phyloP scores from a whole-genome alignment of 345 rosid species.

The Pistacia vera region DNA sequence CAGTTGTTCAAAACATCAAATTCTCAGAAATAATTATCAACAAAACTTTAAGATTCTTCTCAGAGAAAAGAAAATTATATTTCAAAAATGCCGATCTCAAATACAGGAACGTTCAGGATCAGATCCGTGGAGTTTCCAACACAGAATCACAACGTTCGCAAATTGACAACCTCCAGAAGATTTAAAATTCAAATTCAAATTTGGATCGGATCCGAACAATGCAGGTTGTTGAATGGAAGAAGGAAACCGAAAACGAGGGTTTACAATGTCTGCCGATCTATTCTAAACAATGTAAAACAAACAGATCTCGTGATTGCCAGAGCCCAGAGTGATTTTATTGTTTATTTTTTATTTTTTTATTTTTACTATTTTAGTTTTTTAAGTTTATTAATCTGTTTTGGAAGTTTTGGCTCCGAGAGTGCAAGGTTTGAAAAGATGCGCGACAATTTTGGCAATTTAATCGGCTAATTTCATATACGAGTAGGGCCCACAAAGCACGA shows the following conservation, averaged over 20 bases:
- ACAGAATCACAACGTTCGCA: background rate
- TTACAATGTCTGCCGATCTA: slow-evolving; percentile 17
- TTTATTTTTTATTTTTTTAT: background rate
- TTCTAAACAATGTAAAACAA: background rate
- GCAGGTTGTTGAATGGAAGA: slow-evolving; percentile 9
- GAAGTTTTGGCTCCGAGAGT: slow-evolving; percentile 12
- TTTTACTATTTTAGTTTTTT: background rate
- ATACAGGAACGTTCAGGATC: background rate
- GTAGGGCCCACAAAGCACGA: slow-evolving; percentile 13
- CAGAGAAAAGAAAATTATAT: background rate
- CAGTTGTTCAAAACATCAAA: background rate
- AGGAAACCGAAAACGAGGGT: slow-evolving; percentile 17
- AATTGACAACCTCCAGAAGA: no score
- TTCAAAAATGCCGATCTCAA: slow-evolving; percentile 4
- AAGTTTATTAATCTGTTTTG: background rate
- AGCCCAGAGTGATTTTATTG: background rate
- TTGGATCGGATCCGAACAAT: slow-evolving; percentile 20
- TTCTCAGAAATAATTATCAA: background rate
- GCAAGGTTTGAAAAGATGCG: slow-evolving; percentile 3
- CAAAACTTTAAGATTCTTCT: background rate
- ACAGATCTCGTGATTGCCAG: background rate
- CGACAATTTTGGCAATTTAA: slow-evolving; percentile 15
- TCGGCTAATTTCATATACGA: background rate
- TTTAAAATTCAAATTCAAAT: background rate
- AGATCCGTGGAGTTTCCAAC: slow-evolving; percentile 7